Conservation (phyloP, 352 stramenopile genomes). For the Phytophthora cryptogea region DNA sequence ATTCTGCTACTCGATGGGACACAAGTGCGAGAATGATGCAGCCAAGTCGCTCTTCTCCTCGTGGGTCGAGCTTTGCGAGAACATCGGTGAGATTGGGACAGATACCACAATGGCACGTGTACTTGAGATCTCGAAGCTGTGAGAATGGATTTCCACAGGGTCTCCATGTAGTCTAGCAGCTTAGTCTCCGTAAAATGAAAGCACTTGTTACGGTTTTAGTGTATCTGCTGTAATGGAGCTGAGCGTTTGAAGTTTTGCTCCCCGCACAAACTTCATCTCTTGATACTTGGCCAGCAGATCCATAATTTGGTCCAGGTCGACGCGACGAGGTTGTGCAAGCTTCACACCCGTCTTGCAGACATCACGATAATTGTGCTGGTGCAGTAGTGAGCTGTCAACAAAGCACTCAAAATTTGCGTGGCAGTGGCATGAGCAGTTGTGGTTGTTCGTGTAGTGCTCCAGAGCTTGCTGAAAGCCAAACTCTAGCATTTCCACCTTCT, state of each 20-base stretch:
- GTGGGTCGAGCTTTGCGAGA: conserved; percentile 15
- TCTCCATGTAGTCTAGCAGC: too few species aligned
- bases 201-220: neutral
- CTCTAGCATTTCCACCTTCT: conserved; percentile 67
- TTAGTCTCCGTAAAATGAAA: neutral
- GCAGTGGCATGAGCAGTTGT: conserved; percentile 4
- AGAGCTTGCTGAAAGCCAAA: conserved; percentile 38
- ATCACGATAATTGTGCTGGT: neutral
- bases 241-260: conserved; percentile 3
- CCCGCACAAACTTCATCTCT: conserved; percentile 3
- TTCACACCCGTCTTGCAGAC: neutral
- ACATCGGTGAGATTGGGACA: conserved; percentile 4
- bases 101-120: conserved; percentile 27
- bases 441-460: conserved; percentile 1
- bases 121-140: conserved; percentile 8
- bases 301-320: conserved; percentile 6
- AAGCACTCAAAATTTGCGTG: neutral
- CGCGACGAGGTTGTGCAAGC: neutral
- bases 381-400: neutral
- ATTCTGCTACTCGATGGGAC: conserved; percentile 65
- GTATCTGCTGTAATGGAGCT: neutral
- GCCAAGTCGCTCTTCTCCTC: conserved; percentile 11
- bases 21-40: conserved; percentile 47
- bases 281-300: conserved; percentile 14
- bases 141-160: neutral